Percentiles rank a stretch among this genome's conserved stretches.
These are phyloP conservation scores for Epichloe elymi DNA, from an alignment of 2,329 filamentous ascomycete genomes.

Conservation along the genomic window DNA sequence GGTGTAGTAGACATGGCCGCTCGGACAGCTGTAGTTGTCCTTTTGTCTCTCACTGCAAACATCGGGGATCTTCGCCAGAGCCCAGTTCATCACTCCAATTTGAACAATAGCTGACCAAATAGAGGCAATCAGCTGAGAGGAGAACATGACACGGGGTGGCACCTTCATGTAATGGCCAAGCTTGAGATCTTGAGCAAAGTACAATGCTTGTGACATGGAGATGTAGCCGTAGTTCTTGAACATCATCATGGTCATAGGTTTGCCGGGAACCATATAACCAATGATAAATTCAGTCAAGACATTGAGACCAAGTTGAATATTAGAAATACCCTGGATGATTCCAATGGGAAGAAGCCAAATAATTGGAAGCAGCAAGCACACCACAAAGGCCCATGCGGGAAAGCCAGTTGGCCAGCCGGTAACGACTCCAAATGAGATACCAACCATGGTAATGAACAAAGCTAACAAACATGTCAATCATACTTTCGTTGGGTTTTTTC, in stretches of 20 bases:
- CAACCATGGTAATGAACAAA: constrained; percentile 40
- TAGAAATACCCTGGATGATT: constrained; percentile 47
- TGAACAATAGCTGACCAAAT: constrained; percentile 50
- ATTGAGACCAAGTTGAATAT: constrained; percentile 53
- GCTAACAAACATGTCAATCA: constrained; percentile 11
- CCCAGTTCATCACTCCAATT: constrained; percentile 54
- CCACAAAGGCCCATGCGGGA: constrained; percentile 43
- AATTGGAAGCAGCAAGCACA: constrained; percentile 43
- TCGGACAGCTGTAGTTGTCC: constrained; percentile 43
- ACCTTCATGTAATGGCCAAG: constrained; percentile 57
- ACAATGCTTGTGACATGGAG: constrained; percentile 51
- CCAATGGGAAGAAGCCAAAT: constrained; percentile 49
- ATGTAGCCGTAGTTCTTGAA: constrained; percentile 66
- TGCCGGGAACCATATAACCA: constrained; percentile 60
- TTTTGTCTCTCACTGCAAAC: constrained; percentile 44
- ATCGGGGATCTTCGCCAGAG: constrained; percentile 44
- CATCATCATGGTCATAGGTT: constrained; percentile 62
- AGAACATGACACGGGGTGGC: constrained; percentile 49
- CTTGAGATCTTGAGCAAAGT: constrained; percentile 53
- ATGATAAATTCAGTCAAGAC: constrained; percentile 62
- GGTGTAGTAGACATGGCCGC: constrained; percentile 48
- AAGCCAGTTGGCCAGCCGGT: constrained; percentile 43
- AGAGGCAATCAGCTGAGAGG: constrained; percentile 44
- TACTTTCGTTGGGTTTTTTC: neutral
- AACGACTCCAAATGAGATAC: constrained; percentile 40